A percentile compares a stretch with the other conserved stretches of the same genome.
These are phyloP conservation scores for Wickerhamiella slavikovae DNA, from an alignment of 805 yeast species.

Conservation along the genomic window DNA sequence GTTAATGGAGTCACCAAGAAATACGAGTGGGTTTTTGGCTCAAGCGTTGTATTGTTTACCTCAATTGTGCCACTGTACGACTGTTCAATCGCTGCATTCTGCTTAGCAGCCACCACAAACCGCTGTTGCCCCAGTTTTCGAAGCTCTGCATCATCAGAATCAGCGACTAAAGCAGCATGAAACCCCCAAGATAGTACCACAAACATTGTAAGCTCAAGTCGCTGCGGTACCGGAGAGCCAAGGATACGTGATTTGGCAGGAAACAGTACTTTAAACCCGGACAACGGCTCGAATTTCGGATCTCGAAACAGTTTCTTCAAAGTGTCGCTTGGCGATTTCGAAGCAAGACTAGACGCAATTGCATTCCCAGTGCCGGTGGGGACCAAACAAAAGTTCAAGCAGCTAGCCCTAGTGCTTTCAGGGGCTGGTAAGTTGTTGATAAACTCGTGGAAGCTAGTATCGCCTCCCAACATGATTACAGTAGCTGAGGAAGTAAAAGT, in stretches of 20 bases:
- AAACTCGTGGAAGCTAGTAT: conserved; percentile 65
- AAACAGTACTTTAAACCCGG: conserved; percentile 25
- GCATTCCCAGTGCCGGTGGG: conserved; percentile 87
- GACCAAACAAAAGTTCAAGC: conserved; percentile 18
- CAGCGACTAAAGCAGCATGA: conserved; percentile 71
- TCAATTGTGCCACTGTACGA: conserved; percentile 26
- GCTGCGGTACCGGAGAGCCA: conserved; percentile 9
- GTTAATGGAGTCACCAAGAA: conserved; percentile 35
- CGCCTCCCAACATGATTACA: conserved; percentile 58
- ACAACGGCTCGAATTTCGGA: conserved; percentile 18
- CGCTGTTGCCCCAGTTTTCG: conserved; percentile 43
- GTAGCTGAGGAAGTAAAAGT: conserved; percentile 20
- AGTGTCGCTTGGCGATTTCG: conserved; percentile 13
- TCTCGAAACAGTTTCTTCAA: conserved; percentile 12
- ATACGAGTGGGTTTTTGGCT: conserved; percentile 36
- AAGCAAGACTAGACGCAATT: conserved; percentile 38
- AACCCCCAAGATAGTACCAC: conserved; percentile 72
- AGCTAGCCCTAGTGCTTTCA: conserved; percentile 1
- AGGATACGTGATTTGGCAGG: too few species aligned
- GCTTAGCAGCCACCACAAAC: conserved; percentile 49
- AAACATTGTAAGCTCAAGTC: conserved; percentile 11
- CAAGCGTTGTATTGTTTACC: conserved; percentile 5
- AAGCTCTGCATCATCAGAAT: conserved; percentile 49
- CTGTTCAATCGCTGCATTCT: conserved; percentile 29
- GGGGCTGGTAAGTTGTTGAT: conserved; percentile 26